Percentiles rank a stretch among this genome's conserved stretches.
These are phyloP conservation scores for Geotrichum macrosporum DNA, from an alignment of 1,139 yeast species.

Conservation along the genomic window DNA sequence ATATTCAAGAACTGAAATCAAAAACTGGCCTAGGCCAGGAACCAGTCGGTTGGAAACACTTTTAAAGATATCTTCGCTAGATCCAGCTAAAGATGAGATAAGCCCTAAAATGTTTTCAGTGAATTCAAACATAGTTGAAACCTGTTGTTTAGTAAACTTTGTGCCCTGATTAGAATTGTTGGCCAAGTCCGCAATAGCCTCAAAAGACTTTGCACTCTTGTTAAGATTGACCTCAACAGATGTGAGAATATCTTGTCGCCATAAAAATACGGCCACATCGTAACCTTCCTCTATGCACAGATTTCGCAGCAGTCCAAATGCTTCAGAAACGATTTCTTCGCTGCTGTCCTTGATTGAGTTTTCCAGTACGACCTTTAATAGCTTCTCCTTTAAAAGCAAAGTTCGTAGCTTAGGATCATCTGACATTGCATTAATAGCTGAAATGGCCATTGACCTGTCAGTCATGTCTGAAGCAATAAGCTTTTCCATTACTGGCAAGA, in stretches of 20 bases:
- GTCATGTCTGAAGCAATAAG: slow-evolving; percentile 59
- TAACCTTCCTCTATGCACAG: slow-evolving; percentile 85
- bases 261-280: slow-evolving; percentile 65
- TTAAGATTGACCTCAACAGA: slow-evolving; percentile 49
- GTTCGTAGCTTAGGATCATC: slow-evolving; percentile 65
- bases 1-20: slow-evolving; percentile 20
- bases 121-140: slow-evolving; percentile 54
- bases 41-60: slow-evolving; percentile 44
- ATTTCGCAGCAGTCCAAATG: slow-evolving; percentile 76
- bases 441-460: slow-evolving; percentile 74
- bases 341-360: slow-evolving; percentile 62
- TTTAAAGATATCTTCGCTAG: slow-evolving; percentile 57
- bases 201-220: slow-evolving; percentile 41
- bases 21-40: slow-evolving; percentile 29
- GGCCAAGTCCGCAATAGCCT: slow-evolving; percentile 11
- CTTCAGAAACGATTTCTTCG: slow-evolving; percentile 72
- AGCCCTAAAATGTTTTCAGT: slow-evolving; percentile 72
- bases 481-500: slow-evolving; percentile 64
- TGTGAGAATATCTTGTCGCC: slow-evolving; percentile 76
- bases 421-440: slow-evolving; percentile 64
- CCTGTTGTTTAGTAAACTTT: slow-evolving; percentile 43
- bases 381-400: slow-evolving; percentile 61
- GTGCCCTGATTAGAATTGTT: slow-evolving; percentile 13
- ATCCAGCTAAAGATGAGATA: slow-evolving; percentile 60
- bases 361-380: slow-evolving; percentile 60